phyloP scores from a whole-genome alignment of 176 grass and related monocot species.

The Melocanna baccifera region DNA sequence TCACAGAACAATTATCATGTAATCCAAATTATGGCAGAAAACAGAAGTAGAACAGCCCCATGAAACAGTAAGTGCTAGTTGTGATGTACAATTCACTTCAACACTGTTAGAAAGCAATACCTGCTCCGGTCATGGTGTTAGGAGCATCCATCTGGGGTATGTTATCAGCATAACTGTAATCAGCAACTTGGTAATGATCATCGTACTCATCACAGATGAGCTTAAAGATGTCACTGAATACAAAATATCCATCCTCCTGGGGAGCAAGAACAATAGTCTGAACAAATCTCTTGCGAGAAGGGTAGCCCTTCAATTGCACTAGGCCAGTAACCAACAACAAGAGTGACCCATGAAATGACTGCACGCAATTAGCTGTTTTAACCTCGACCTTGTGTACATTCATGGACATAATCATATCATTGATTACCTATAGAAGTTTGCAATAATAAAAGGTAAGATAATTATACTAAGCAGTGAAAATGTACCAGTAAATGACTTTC shows the following conservation, averaged over 20 bases:
- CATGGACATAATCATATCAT: slow-evolving; percentile 62
- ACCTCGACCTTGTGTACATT: slow-evolving; percentile 76
- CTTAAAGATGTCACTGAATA: slow-evolving; percentile 83
- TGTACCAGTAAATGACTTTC: not conserved
- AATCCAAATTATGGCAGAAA: not conserved
- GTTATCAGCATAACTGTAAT: slow-evolving; percentile 29
- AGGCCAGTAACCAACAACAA: slow-evolving; percentile 75
- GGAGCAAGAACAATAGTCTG: slow-evolving; percentile 89
- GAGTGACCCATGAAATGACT: slow-evolving; percentile 54
- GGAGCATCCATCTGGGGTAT: slow-evolving; percentile 31
- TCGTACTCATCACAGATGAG: slow-evolving; percentile 74
- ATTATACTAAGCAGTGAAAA: not conserved
- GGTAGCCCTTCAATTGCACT: slow-evolving; percentile 58
- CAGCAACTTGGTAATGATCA: slow-evolving; percentile 29
- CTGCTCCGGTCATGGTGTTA: slow-evolving; percentile 46
- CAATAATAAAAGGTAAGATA: slow-evolving; percentile 20
- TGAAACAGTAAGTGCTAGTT: not conserved
- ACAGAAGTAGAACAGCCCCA: not conserved
- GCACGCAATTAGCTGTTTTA: slow-evolving; percentile 76
- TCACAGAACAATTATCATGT: not conserved
- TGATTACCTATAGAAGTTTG: slow-evolving; percentile 61
- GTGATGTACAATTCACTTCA: not conserved
- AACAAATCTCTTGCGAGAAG: slow-evolving; percentile 66
- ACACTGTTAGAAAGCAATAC: slow-evolving; percentile 1
- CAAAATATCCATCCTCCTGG: slow-evolving; percentile 69